Evolutionary conservation across 106 monocot genomes (phyloP).

Genomic region (Dendrobium nobile): DNA sequence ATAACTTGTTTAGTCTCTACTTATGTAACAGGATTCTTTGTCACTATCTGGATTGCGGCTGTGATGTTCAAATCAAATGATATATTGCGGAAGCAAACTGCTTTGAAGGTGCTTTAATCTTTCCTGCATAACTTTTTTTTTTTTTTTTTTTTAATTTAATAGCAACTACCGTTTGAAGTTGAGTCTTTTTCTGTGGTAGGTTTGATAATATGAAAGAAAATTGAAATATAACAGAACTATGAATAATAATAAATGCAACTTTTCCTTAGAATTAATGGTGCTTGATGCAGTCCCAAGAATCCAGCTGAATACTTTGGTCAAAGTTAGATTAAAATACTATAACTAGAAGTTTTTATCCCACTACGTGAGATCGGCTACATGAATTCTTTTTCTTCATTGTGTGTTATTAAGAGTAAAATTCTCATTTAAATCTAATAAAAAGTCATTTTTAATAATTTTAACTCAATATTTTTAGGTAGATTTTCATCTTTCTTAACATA

Average conservation of each 20-base stretch:
- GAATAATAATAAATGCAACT: not conserved
- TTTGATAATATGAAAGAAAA: not conserved
- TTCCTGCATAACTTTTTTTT: not conserved
- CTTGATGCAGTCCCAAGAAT: not conserved
- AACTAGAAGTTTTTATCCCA: too few species aligned
- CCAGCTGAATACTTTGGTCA: not conserved
- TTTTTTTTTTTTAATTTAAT: not conserved
- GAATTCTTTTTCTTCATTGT: too few species aligned
- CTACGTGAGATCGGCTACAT: too few species aligned
- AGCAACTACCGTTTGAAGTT: not conserved
- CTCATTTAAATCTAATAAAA: too few species aligned
- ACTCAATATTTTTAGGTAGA: too few species aligned
- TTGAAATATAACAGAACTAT: not conserved
- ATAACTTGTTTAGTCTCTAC: not conserved
- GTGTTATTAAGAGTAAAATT: too few species aligned
- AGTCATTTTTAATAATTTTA: too few species aligned
- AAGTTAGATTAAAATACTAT: not conserved
- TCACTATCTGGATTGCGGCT: constrained; percentile 92
- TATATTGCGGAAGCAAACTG: constrained; percentile 86
- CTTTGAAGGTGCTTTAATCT: constrained; percentile 63
- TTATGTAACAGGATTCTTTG: constrained; percentile 69
- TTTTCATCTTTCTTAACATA: too few species aligned
- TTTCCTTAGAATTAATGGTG: constrained; percentile 1
- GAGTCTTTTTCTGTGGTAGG: not conserved
- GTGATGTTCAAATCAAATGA: constrained; percentile 99